Conservation (phyloP, 345 rosid species). For the Euphorbia pulcherrima region DNA sequence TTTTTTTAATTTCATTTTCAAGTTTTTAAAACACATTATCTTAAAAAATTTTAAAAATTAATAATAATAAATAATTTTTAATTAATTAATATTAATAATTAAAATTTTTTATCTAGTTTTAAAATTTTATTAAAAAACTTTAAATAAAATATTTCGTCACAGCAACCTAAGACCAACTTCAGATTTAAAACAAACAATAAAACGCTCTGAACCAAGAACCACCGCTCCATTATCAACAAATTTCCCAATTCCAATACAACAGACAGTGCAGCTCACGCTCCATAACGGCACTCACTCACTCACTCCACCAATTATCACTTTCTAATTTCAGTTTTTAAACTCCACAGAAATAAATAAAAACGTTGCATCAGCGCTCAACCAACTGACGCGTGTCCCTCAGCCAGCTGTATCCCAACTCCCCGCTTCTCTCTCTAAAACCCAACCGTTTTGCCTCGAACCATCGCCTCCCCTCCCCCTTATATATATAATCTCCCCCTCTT, state of each 20-base stretch:
- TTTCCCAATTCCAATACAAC: neutral
- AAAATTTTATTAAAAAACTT: no score
- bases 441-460: constrained; percentile 64
- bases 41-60: no score
- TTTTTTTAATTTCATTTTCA: no score
- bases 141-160: no score
- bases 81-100: no score
- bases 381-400: constrained; percentile 61
- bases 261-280: constrained; percentile 50
- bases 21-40: no score
- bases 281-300: neutral
- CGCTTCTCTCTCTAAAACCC: constrained; percentile 18
- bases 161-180: no score
- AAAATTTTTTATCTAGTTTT: no score
- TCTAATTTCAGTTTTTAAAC: neutral
- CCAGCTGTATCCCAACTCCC: constrained; percentile 78
- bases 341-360: neutral
- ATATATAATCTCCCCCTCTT: neutral
- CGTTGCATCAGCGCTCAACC: constrained; percentile 34
- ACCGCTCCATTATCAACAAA: constrained; percentile 1
- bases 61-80: no score
- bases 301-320: neutral
- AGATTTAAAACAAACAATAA: no score
- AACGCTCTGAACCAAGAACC: constrained; percentile 14
- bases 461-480: constrained; percentile 26